A percentile compares a stretch with the other conserved stretches of the same genome.
Evolutionary conservation across 2,329 filamentous ascomycete genomes (phyloP).

Genomic region (Clarireedia hainanense): DNA sequence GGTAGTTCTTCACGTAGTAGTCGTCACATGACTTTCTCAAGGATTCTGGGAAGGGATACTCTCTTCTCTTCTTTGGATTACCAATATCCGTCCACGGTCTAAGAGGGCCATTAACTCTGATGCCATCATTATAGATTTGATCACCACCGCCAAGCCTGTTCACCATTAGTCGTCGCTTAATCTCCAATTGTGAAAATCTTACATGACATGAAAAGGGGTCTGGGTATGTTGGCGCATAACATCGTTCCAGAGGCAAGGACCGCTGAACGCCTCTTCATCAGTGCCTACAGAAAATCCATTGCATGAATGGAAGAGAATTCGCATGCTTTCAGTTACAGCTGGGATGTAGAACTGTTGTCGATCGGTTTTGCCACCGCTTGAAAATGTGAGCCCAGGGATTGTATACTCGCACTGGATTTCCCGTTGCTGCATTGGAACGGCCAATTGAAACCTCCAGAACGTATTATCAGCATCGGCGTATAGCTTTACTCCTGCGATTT

Average conservation of each 20-base stretch:
- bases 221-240: slow-evolving; percentile 74
- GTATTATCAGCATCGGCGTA: slow-evolving; percentile 63
- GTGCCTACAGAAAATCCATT: slow-evolving; percentile 92
- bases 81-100: slow-evolving; percentile 74
- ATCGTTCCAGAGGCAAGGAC: slow-evolving; percentile 92
- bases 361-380: slow-evolving; percentile 46
- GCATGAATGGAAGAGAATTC: slow-evolving; percentile 97
- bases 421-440: slow-evolving; percentile 61
- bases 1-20: slow-evolving; percentile 86
- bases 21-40: slow-evolving; percentile 79
- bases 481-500: slow-evolving; percentile 50
- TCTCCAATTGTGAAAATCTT: slow-evolving; percentile 40
- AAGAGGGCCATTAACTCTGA: slow-evolving; percentile 77
- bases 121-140: slow-evolving; percentile 93
- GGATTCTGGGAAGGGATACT: slow-evolving; percentile 67
- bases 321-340: slow-evolving; percentile 78
- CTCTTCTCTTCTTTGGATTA: slow-evolving; percentile 74
- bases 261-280: slow-evolving; percentile 78
- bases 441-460: slow-evolving; percentile 87
- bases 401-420: slow-evolving; percentile 76
- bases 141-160: slow-evolving; percentile 81
- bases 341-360: slow-evolving; percentile 78
- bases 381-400: slow-evolving; percentile 58
- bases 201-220: slow-evolving; percentile 85
- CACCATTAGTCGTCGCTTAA: slow-evolving; percentile 6